phyloP scores from a whole-genome alignment of 1,284 basidiomycete species.

The Grifola frondosa region DNA sequence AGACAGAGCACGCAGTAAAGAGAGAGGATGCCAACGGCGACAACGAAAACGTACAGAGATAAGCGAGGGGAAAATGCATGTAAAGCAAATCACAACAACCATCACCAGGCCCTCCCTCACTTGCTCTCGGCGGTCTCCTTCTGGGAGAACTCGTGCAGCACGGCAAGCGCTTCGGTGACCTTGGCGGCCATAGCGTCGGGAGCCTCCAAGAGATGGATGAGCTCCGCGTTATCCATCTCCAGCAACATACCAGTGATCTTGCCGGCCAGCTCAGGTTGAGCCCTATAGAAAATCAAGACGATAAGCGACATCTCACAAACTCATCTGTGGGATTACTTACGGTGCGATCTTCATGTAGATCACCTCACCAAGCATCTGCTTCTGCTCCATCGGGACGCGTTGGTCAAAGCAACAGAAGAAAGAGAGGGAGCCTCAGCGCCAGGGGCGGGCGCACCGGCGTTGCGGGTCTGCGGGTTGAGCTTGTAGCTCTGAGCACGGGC shows the following conservation, averaged over 20 bases:
- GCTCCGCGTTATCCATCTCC: conserved; percentile 95
- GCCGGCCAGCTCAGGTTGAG: conserved; percentile 86
- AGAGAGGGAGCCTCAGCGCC: conserved; percentile 37
- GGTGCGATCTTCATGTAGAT: conserved; percentile 86
- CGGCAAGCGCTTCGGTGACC: conserved; percentile 84
- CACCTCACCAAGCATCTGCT: conserved; percentile 94
- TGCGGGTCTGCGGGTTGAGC: conserved; percentile 28
- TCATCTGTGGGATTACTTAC: conserved; percentile 47
- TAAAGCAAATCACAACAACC: conserved; percentile 23
- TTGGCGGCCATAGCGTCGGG: conserved; percentile 82
- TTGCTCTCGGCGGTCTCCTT: conserved; percentile 41
- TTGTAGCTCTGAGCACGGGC: conserved; percentile 32
- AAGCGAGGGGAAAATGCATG: conserved; percentile 10
- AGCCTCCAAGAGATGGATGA: conserved; percentile 82
- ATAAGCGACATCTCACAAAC: conserved; percentile 16
- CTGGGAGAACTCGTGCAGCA: conserved; percentile 76
- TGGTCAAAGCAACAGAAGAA: conserved; percentile 57
- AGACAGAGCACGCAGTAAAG: conserved; percentile 28
- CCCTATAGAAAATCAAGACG: conserved; percentile 34
- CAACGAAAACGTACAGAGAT: conserved; percentile 17
- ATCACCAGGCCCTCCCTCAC: conserved; percentile 20
- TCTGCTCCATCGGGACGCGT: conserved; percentile 87
- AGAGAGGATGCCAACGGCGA: conserved; percentile 27
- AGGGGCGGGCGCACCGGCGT: conserved; percentile 37
- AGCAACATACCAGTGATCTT: conserved; percentile 98